These are phyloP conservation scores for Nemania sp. DNA, from an alignment of 2,329 filamentous ascomycete species.

Conservation along the genomic window DNA sequence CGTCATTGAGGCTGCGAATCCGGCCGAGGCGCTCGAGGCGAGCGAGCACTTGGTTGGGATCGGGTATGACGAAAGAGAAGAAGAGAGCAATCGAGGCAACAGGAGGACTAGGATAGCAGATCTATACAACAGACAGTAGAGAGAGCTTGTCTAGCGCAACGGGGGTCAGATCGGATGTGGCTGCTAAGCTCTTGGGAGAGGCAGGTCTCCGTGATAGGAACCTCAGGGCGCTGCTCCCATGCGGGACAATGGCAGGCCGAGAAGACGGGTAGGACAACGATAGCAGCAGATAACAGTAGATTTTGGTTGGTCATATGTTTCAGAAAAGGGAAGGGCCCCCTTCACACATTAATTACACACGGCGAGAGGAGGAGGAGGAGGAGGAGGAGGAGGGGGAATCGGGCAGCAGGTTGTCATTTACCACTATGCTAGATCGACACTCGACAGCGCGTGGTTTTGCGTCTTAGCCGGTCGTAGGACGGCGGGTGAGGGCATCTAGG, in stretches of 20 bases:
- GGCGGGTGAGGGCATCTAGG: conserved; percentile 24
- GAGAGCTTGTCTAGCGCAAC: conserved; percentile 10
- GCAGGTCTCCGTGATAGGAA: conserved; percentile 23
- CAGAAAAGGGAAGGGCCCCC: neutral
- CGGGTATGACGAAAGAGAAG: neutral
- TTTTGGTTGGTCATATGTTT: conserved; percentile 18
- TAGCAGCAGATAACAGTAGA: conserved; percentile 13
- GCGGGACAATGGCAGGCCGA: conserved; percentile 6
- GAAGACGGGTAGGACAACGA: conserved; percentile 3
- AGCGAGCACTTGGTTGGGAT: neutral
- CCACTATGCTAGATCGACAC: conserved; percentile 19
- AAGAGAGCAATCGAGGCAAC: neutral
- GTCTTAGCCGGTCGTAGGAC: conserved; percentile 14
- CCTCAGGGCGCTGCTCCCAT: conserved; percentile 4
- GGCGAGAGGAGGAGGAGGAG: neutral
- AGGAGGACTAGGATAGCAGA: conserved; percentile 13
- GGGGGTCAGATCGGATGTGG: conserved; percentile 19
- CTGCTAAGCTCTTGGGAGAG: conserved; percentile 9
- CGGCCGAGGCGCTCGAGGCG: conserved; percentile 6
- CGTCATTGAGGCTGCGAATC: conserved; percentile 53
- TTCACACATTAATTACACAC: conserved; percentile 20
- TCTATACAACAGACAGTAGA: too few relatives aligned
- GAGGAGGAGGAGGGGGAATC: conserved; percentile 1
- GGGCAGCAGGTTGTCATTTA: conserved; percentile 18
- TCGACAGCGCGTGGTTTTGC: neutral